Conservation (phyloP, 306 rosid species). For the Fagus crenata region DNA sequence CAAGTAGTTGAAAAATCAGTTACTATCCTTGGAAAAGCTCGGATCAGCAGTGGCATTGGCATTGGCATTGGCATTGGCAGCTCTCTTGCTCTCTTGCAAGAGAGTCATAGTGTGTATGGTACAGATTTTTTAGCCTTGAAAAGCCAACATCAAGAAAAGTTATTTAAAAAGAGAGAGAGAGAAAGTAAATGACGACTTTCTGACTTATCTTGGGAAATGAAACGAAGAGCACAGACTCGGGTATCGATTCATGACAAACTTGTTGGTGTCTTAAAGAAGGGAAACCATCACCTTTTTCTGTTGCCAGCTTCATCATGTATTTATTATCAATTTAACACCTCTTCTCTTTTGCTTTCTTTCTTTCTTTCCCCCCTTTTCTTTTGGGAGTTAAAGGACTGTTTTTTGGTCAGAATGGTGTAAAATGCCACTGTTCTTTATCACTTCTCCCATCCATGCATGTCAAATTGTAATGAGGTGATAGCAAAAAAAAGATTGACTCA, state of each 20-base stretch:
- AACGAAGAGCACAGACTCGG: conserved; percentile 34
- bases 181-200: conserved; percentile 50
- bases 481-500: no score
- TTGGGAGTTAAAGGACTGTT: background rate
- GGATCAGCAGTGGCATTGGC: background rate
- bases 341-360: conserved; percentile 9
- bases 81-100: conserved; percentile 11
- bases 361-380: background rate
- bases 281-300: conserved; percentile 37
- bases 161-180: conserved; percentile 20
- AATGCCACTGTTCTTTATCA: no score
- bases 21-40: conserved; percentile 44
- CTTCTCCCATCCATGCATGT: no score
- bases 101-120: conserved; percentile 4
- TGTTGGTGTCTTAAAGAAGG: conserved; percentile 41
- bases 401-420: background rate
- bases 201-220: conserved; percentile 74
- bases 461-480: no score
- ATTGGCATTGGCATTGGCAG: conserved; percentile 3
- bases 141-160: conserved; percentile 27
- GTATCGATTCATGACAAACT: conserved; percentile 29
- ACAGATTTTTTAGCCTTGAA: conserved; percentile 37
- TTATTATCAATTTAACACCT: conserved; percentile 32
- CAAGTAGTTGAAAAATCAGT: conserved; percentile 68
- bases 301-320: conserved; percentile 33